phyloP scores from a whole-genome alignment of 768 basidiomycete genomes.

The Clitopilus hobsonii region DNA sequence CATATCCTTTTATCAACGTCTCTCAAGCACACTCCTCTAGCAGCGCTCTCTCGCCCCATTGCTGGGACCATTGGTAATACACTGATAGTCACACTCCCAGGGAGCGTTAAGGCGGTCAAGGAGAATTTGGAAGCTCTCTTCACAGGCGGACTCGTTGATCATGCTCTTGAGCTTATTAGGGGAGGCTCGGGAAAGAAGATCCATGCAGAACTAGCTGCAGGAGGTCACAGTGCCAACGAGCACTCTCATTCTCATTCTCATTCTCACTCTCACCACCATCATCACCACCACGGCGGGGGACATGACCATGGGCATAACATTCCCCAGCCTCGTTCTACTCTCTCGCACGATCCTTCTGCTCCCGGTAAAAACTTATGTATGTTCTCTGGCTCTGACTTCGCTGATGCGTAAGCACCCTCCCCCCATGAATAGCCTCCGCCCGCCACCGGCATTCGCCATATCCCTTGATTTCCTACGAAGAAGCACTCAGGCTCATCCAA shows the following conservation, averaged over 20 bases:
- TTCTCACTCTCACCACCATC: slow-evolving; percentile 29
- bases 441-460: slow-evolving; percentile 79
- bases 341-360: slow-evolving; percentile 67
- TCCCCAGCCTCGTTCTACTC: slow-evolving; percentile 51
- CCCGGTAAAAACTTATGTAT: slow-evolving; percentile 42
- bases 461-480: slow-evolving; percentile 59
- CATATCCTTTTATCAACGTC: slow-evolving; percentile 70
- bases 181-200: slow-evolving; percentile 62
- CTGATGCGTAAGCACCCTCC: not conserved
- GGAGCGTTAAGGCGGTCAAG: slow-evolving; percentile 79
- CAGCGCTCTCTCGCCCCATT: slow-evolving; percentile 78
- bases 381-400: not conserved
- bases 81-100: slow-evolving; percentile 77
- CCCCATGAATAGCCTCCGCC: slow-evolving; percentile 46
- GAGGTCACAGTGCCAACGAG: slow-evolving; percentile 17
- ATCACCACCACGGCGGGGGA: slow-evolving; percentile 28
- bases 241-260: slow-evolving; percentile 13
- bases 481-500: slow-evolving; percentile 57
- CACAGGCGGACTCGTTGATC: slow-evolving; percentile 49
- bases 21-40: slow-evolving; percentile 70
- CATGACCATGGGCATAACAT: slow-evolving; percentile 31
- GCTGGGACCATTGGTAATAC: slow-evolving; percentile 67
- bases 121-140: slow-evolving; percentile 71
- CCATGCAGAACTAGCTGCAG: slow-evolving; percentile 44
- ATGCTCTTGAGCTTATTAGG: slow-evolving; percentile 68